These are phyloP conservation scores for Globisporangium barbulae DNA, from an alignment of 352 stramenopile genomes.

Conservation along the genomic window DNA sequence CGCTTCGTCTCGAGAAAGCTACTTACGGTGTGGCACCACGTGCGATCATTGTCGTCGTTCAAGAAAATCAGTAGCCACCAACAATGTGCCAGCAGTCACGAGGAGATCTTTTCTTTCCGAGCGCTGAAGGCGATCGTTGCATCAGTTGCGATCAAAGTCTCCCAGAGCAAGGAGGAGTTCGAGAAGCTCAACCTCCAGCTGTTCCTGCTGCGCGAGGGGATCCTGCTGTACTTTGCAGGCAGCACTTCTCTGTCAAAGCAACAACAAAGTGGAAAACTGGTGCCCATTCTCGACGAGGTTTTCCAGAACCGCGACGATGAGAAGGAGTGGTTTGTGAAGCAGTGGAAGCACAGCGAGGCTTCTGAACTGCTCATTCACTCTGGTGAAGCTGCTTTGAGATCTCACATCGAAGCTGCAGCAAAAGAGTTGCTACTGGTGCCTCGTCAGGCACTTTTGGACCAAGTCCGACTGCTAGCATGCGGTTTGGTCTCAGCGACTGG, in stretches of 20 bases:
- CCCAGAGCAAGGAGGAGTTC: constrained; percentile 12
- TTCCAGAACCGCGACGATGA: constrained; percentile 13
- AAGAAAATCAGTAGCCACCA: too few relatives aligned
- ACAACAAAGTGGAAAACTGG: background rate
- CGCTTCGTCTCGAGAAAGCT: constrained; percentile 20
- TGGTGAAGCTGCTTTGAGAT: background rate
- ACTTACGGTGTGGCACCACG: constrained; percentile 20
- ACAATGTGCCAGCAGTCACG: background rate
- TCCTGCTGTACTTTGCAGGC: constrained; percentile 8
- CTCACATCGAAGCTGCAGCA: background rate
- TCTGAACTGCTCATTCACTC: background rate
- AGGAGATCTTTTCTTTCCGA: constrained; percentile 2
- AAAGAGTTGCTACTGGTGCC: constrained; percentile 18
- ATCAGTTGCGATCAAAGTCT: constrained; percentile 3
- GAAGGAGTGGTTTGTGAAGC: constrained; percentile 26
- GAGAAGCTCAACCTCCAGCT: constrained; percentile 16
- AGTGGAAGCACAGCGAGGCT: constrained; percentile 12
- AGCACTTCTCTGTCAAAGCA: background rate
- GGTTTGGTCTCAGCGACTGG: constrained; percentile 14
- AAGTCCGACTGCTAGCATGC: constrained; percentile 11
- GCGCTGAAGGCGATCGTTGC: constrained; percentile 14
- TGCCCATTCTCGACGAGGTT: constrained; percentile 1
- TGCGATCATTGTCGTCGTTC: constrained; percentile 1
- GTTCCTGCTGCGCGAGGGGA: constrained; percentile 10
- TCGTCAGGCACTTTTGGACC: constrained; percentile 21